A percentile compares a stretch with the other conserved stretches of the same genome.
These are phyloP conservation scores for Didymella pinodella DNA, from an alignment of 2,329 filamentous ascomycete genomes.

Conservation along the genomic window DNA sequence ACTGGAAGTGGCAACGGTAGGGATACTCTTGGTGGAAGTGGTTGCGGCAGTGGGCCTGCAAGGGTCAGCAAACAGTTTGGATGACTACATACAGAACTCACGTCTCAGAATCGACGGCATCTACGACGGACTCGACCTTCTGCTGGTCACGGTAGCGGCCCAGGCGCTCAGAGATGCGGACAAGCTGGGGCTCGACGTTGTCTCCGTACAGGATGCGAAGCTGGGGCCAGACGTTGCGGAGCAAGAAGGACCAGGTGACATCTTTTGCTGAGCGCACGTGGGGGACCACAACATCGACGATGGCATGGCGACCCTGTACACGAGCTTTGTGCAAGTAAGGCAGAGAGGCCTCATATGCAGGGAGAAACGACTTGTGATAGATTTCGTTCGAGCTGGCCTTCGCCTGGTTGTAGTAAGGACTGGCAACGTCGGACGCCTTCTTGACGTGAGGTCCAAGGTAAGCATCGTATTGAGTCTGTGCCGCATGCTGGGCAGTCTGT, in stretches of 20 bases:
- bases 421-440: constrained; percentile 63
- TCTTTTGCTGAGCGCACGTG: constrained; percentile 75
- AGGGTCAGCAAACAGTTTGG: constrained; percentile 4
- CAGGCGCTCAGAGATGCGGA: constrained; percentile 88
- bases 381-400: constrained; percentile 70
- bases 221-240: constrained; percentile 81
- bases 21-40: constrained; percentile 29
- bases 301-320: constrained; percentile 69
- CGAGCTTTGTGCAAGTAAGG: constrained; percentile 79
- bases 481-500: constrained; percentile 67
- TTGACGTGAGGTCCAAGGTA: constrained; percentile 77
- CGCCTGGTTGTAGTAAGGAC: constrained; percentile 76
- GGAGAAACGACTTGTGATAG: constrained; percentile 76
- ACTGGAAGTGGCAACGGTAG: constrained; percentile 28
- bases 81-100: constrained; percentile 23
- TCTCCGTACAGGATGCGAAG: constrained; percentile 82
- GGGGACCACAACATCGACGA: constrained; percentile 75
- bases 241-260: constrained; percentile 73
- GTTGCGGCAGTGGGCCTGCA: constrained; percentile 23
- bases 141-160: constrained; percentile 75
- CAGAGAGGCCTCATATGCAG: constrained; percentile 75
- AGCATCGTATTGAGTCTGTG: constrained; percentile 72
- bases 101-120: constrained; percentile 58
- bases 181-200: constrained; percentile 93
- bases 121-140: constrained; percentile 66